Evolutionary conservation across 2,329 filamentous ascomycete species (phyloP), one percentile per base, ranked within the genome.

Genomic region (Chaetomium olivaceum): DNA sequence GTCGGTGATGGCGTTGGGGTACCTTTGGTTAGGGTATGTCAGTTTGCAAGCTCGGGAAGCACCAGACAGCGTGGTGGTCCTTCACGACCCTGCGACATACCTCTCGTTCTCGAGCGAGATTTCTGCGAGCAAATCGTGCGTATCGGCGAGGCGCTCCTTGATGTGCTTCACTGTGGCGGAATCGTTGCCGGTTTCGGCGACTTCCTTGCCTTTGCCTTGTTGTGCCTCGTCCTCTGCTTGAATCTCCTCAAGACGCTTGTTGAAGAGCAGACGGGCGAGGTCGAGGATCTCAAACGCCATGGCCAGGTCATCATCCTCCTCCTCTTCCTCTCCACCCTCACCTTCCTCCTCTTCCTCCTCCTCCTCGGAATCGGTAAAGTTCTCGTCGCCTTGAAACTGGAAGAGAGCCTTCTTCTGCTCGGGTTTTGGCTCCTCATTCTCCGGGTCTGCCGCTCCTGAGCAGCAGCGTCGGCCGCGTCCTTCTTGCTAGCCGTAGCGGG

Each of bases 101-200:
- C 91, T 89, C 79, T 98, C 95, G 71, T 95, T 97, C 80, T 99
- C 95, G 31, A 99, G 83, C n/a, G 91, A 96, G 68, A 99, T 97
- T 78, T 99, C 95, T 11, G 93, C 91, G 68, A 98, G 90, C 63
- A 97, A 85, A 76, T 97, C 93, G 76, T 97, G 92, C 9, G 92
- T 96, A 75, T 99, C 95, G 67, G 92, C 92, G 39, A 98, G 85
- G 64, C 92, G 88, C 78, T 96, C 92, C 78, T 93, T 93, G 74
- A 93, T 82, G 67, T 91, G 87, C 69, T 83, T 79, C 52, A 82
- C 70, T 2, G 76, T 72, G 50, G 79, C 77, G 8, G 77, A 78
- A 61, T 70, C 69, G 36, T 52, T 68, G 43, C 68, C 78, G 63
- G 58, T 65, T 50, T 70, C 73, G 19, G 75, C 74, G 43, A 74